Base-by-base conservation (phyloP, 768 basidiomycete genomes). In the Galerina marginata region DNA sequence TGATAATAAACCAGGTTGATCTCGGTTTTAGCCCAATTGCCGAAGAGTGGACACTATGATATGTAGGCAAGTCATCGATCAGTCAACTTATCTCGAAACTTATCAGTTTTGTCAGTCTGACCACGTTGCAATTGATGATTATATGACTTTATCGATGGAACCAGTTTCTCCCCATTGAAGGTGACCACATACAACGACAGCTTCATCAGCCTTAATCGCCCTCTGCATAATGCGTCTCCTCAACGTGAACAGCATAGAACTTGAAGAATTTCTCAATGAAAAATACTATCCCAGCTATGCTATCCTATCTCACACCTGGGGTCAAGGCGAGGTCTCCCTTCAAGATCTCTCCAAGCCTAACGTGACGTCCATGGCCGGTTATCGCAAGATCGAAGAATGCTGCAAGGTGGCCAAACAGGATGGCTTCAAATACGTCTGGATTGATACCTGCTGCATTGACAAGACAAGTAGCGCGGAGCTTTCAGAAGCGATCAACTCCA, bases 301-400 rank as follows among this genome's bases (percentile, higher is more conserved):
- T 3, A 62, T 62, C 50, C 57, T 65, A 6, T 61, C 64, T 0
- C 64, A 65, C 42, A 65, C 64, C 3, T 65, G 64, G 64, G 55
- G 60, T 39, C 59, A 64, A 16, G 39, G 51, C 6, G 64, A 65
- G 43, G 45, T 65, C 3, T 52, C 48, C 9, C 57, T 33, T 44
- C 44, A 47, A 45, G 36, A 38, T 14, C 38, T 45, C 14, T 26
- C 40, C n/a, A 43, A 45, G 7, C 36, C 48, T 14, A 29, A 33
- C 15, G 14, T 33, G 29, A 25, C 14, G 42, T 51, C n/a, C 16
- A 50, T 50, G 48, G 6, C 29, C 6, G 60, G 58, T 14, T 61
- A 61, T 43, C 47, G 42, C 4, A 65, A 65, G 44, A 29, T 65
- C 14, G 49, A 26, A 12, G 47, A 54, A 11, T 62, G 55, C 46